Evolutionary conservation across 169 alveolate genomes (phyloP), one percentile per base, ranked within the genome.

Genomic region (Theileria orientalis): DNA sequence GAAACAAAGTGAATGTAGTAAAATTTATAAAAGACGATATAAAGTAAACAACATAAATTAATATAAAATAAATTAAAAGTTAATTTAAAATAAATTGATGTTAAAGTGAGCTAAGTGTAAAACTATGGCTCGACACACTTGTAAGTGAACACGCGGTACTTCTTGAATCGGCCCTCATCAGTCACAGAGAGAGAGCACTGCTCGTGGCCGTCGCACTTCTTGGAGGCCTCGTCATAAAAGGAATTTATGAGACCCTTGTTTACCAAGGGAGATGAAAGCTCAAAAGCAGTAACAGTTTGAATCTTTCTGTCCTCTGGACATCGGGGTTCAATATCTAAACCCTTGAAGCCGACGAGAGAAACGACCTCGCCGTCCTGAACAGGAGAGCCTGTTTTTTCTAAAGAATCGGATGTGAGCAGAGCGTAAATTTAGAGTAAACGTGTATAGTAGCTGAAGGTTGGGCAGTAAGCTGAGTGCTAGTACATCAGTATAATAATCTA

Each of bases 241-340:
- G 86, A 77, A 0, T 57, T n/a, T 16, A 69, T 40, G 61, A 44
- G 46, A 16, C 86, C 86, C 79, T 71, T 71, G 49, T 77, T 41
- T 60, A 60, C 47, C 57, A 77, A 9, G 14, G 56, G 27, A 8
- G 29, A 51, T 13, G 77, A 76, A 62, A 41, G 60, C 63, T 57
- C 63, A 30, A 71, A 71, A 16, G 86, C 59, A 40, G 32, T 62
- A 1, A 69, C 0, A 9, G 71, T 66, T 8, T 23, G 11, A 0
- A 77, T 77, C 52, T 63, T 70, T 46, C 46, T 69, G 25, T 69
- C 86, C 16, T 54, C 54, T 8, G 86, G 86, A 69, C 86, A 77
- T 27, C 14, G 14, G n/a, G 86, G 73, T 14, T 56, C n/a, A 14
- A 77, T 16, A n/a, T 25, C 52, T 8, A 49, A 29, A 3, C 42